phyloP scores from a whole-genome alignment of 2,329 filamentous ascomycete genomes.

The Colletotrichum caudatum region DNA sequence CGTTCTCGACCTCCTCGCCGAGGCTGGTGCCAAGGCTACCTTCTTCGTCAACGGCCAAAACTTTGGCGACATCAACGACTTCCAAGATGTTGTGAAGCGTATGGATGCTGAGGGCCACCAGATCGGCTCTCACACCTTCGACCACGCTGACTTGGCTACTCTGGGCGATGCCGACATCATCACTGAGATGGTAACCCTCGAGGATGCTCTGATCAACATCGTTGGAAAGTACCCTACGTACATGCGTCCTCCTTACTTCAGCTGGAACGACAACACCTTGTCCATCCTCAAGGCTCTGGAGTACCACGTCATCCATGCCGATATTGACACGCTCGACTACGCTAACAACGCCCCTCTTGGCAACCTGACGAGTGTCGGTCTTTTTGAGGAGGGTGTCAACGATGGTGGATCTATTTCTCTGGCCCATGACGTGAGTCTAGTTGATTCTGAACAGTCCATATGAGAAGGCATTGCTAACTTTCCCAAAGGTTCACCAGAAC shows the following conservation, averaged over 20 bases:
- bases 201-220: conserved; percentile 58
- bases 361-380: conserved; percentile 51
- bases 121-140: conserved; percentile 55
- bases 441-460: conserved; percentile 57
- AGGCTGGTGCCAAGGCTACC: conserved; percentile 52
- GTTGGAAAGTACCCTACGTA: conserved; percentile 58
- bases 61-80: conserved; percentile 54
- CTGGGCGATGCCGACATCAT: conserved; percentile 50
- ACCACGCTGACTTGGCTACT: conserved; percentile 57
- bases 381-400: conserved; percentile 50
- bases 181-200: conserved; percentile 58
- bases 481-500: conserved; percentile 40
- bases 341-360: conserved; percentile 35
- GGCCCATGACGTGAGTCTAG: conserved; percentile 51
- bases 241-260: conserved; percentile 58
- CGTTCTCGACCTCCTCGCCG: conserved; percentile 55
- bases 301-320: conserved; percentile 37
- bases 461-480: conserved; percentile 54
- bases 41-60: conserved; percentile 60
- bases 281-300: conserved; percentile 39
- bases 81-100: conserved; percentile 55
- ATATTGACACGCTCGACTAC: conserved; percentile 50
- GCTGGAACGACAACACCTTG: conserved; percentile 44
- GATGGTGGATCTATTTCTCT: conserved; percentile 55
- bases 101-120: conserved; percentile 60